These are phyloP conservation scores for Heterobasidion annosum DNA, from an alignment of 1,284 basidiomycete species.

Conservation along the genomic window DNA sequence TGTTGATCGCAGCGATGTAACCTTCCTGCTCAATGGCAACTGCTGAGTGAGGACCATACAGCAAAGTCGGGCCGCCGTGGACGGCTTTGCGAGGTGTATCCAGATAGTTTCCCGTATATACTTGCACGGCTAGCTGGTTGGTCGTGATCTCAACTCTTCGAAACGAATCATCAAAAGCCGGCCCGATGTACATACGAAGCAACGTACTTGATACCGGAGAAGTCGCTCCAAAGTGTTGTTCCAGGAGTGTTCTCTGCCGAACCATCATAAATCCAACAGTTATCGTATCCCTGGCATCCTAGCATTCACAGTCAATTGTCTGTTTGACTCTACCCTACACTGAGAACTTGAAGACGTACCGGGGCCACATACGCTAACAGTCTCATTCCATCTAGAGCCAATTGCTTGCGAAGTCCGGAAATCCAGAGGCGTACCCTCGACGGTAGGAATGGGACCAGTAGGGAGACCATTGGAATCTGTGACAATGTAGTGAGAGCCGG, in stretches of 20 bases:
- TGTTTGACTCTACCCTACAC: background rate
- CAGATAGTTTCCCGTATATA: conserved; percentile 37
- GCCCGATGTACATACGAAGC: background rate
- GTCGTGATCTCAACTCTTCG: conserved; percentile 40
- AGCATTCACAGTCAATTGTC: background rate
- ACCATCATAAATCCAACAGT: conserved; percentile 37
- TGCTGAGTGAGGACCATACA: conserved; percentile 35
- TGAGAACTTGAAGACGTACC: conserved; percentile 15
- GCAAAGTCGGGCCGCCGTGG: conserved; percentile 37
- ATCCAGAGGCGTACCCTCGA: conserved; percentile 32
- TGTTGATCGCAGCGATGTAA: conserved; percentile 45
- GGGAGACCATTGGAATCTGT: conserved; percentile 39
- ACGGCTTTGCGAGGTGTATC: conserved; percentile 37
- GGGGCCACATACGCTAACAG: conserved; percentile 28
- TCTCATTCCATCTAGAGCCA: conserved; percentile 31
- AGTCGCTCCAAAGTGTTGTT: conserved; percentile 29
- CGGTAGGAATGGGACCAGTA: conserved; percentile 35
- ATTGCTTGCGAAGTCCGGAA: conserved; percentile 33
- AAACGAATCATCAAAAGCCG: background rate
- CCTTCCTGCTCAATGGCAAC: conserved; percentile 52
- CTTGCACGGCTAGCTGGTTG: conserved; percentile 40
- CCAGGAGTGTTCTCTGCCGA: conserved; percentile 12
- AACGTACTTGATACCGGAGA: conserved; percentile 40
- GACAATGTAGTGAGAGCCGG: conserved; percentile 32
- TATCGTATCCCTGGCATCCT: conserved; percentile 33